Conservation (phyloP, 2,329 filamentous ascomycete species). For the Penicillium frequentans region DNA sequence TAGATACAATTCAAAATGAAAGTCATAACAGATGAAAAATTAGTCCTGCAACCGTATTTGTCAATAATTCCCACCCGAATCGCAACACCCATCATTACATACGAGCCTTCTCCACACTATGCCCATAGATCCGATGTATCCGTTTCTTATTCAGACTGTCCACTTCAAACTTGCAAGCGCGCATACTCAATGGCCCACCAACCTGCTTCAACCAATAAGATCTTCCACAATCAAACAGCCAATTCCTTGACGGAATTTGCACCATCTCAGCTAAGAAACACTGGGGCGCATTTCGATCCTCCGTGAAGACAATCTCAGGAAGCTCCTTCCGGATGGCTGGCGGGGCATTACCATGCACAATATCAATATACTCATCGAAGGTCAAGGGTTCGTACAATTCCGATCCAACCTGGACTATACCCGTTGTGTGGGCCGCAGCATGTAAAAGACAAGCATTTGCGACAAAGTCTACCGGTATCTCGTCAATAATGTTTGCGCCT, state of each 20-base stretch:
- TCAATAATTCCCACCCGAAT: not conserved
- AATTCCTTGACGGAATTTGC: slow-evolving; percentile 32
- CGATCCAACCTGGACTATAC: slow-evolving; percentile 31
- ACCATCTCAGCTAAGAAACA: slow-evolving; percentile 34
- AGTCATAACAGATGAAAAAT: not conserved
- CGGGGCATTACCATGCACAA: slow-evolving; percentile 20
- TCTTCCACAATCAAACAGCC: slow-evolving; percentile 33
- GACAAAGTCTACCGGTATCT: slow-evolving; percentile 35
- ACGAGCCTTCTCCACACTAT: slow-evolving; percentile 16
- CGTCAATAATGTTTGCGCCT: slow-evolving; percentile 32
- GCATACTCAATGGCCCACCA: slow-evolving; percentile 29
- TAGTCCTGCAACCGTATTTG: too few species aligned
- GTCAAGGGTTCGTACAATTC: slow-evolving; percentile 30
- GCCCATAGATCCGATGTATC: slow-evolving; percentile 21
- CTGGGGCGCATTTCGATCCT: slow-evolving; percentile 27
- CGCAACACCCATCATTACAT: slow-evolving; percentile 5
- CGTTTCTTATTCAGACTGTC: slow-evolving; percentile 24
- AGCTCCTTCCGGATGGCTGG: slow-evolving; percentile 21
- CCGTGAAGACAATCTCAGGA: slow-evolving; percentile 28
- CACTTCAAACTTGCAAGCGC: slow-evolving; percentile 24
- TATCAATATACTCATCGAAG: slow-evolving; percentile 27
- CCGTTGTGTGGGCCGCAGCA: slow-evolving; percentile 28
- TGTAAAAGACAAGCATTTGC: slow-evolving; percentile 34
- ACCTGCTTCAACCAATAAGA: slow-evolving; percentile 35
- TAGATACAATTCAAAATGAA: not conserved